Conservation (phyloP, 2,329 filamentous ascomycete species). For the Penicillium rolfsii region DNA sequence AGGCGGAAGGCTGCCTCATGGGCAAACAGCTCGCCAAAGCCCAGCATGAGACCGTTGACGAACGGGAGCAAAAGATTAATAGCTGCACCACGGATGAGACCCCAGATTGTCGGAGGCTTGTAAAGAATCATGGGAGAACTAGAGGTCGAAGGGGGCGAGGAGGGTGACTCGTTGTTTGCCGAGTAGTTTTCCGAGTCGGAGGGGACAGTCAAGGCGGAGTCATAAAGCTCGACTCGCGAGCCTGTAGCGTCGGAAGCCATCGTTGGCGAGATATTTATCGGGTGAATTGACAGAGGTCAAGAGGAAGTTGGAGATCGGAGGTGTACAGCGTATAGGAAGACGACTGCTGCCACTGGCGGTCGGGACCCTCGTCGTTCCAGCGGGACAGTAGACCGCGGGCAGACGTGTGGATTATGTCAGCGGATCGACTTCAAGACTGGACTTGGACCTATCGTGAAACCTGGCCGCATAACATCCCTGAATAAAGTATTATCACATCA, state of each 20-base stretch:
- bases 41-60: slow-evolving; percentile 96
- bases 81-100: slow-evolving; percentile 80
- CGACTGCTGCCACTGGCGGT: slow-evolving; percentile 1
- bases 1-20: slow-evolving; percentile 92
- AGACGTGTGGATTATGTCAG: slow-evolving; percentile 15
- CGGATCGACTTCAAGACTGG: neutral
- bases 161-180: slow-evolving; percentile 42
- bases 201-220: slow-evolving; percentile 50
- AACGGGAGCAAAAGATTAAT: slow-evolving; percentile 97
- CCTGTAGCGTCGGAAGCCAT: slow-evolving; percentile 41
- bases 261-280: slow-evolving; percentile 13
- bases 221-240: slow-evolving; percentile 45
- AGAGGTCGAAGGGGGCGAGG: slow-evolving; percentile 40
- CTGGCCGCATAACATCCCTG: too few relatives aligned
- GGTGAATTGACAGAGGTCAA: neutral
- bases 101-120: slow-evolving; percentile 84
- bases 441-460: too few relatives aligned
- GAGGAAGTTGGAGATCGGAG: neutral
- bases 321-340: neutral
- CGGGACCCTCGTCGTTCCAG: slow-evolving; percentile 9
- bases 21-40: slow-evolving; percentile 94
- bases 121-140: slow-evolving; percentile 64
- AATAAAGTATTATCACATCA: too few relatives aligned
- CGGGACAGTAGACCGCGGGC: slow-evolving; percentile 4
- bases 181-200: slow-evolving; percentile 56